Evolutionary conservation across 306 rosid species (phyloP).

Genomic region (Ammopiptanthus mongolicus): DNA sequence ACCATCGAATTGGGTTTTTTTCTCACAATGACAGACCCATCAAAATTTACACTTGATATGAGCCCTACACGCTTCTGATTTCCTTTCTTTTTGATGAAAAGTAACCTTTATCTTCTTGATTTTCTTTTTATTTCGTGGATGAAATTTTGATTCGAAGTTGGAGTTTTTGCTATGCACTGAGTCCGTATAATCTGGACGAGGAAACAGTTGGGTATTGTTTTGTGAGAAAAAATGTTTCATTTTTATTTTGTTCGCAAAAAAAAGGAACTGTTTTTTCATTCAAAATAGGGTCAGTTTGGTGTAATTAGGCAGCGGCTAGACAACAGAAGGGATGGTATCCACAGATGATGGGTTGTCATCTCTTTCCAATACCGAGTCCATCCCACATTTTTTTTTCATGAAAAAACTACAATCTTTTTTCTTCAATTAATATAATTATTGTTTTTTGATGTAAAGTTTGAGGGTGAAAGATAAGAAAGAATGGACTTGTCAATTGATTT

Average conservation of each 20-base stretch:
- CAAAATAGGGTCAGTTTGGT: neutral
- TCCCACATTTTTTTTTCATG: conserved; percentile 37
- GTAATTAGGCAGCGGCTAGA: conserved; percentile 76
- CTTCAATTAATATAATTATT: too few species aligned
- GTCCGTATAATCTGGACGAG: conserved; percentile 28
- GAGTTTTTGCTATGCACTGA: conserved; percentile 31
- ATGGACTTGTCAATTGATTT: too few species aligned
- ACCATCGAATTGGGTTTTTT: conserved; percentile 20
- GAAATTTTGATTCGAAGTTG: neutral
- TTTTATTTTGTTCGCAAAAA: neutral
- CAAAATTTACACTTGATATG: conserved; percentile 69
- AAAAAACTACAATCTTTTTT: too few species aligned
- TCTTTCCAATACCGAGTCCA: conserved; percentile 66
- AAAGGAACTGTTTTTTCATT: neutral
- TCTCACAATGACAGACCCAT: conserved; percentile 43
- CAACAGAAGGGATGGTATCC: conserved; percentile 94
- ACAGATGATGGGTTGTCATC: conserved; percentile 53
- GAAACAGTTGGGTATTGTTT: conserved; percentile 15
- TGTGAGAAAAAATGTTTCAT: neutral
- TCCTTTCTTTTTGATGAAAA: too few species aligned
- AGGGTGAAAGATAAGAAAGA: too few species aligned
- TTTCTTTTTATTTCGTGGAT: neutral
- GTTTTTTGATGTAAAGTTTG: too few species aligned
- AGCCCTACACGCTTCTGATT: conserved; percentile 29
- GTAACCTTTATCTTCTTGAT: too few species aligned